Base-by-base conservation (phyloP, 331 rosid species). In the Arachis monticola region DNA sequence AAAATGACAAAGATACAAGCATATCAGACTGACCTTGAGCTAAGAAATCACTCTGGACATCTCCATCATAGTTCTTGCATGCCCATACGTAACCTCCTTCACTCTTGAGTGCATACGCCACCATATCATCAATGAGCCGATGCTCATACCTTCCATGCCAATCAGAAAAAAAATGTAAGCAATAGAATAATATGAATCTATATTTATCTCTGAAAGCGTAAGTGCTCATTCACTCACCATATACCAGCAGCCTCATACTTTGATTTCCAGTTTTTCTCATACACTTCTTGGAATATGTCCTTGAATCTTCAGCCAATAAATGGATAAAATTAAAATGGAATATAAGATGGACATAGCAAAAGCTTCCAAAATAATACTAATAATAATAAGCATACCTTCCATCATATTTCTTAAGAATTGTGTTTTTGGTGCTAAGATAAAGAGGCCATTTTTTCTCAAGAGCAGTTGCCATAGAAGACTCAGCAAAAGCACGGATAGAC, bases 71-170 rank as follows among this genome's bases (percentile, higher is more conserved):
- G 82, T 94, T 92, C 85, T 94, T 94, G 96, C 99, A 94, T 65
- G 99, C 99, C 99, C 99, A 94, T 67, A 94, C 99, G 86, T 94
- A 94, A 61, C 97, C 97, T 83, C 99, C 99, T 40, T 94, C 99
- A 40, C 99, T 92, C 89, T 94, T 94, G 70, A 94, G 76, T 10
- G 97, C 97, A 81, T 94, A 92, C 1, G 99, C 99, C 77, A 92
- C 97, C 99, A 94, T 94, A 80, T 94, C 99, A 83, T 94, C 99
- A 68, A 94, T 94, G 70, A 94, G 97, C 35, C 99, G 96, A 76
- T 94, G 99, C 79, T 94, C 99, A 50, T 92, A 94, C 99, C 99
- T 94, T 77, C 35, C 64, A 85, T 56, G 74, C 76, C 60, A 60
- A 81, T 65, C 22, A 72, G 46, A 79, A 12, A 69, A 27, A 12